Base-by-base conservation (phyloP, 768 basidiomycete genomes). In the Daedaleopsis sinensis region DNA sequence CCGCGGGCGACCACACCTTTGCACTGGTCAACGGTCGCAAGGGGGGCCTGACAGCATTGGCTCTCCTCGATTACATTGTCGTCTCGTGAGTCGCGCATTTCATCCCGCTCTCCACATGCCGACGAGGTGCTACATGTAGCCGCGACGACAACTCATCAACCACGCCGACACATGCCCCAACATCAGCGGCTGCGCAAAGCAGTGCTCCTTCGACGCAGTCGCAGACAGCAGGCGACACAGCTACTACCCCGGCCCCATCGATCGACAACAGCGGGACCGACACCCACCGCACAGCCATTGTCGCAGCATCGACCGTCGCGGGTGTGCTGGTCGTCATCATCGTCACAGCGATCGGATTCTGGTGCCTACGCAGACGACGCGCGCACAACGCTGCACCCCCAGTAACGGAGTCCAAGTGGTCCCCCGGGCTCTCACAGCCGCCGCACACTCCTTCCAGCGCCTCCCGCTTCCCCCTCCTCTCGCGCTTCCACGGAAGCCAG, bases 11-110 rank as follows among this genome's bases (percentile, higher is more conserved):
- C 3, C 78, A 79, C 59, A 72, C 62, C 11, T 66, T 79, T 19
- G 68, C 66, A 4, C 63, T 80, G 13, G 71, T 71, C 21, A 78
- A 74, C 52, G 76, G 77, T 15, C 67, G 70, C 49, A 46, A 61
- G 19, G 67, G 64, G 49, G 74, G 74, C 8, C 46, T 38, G 38
- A 66, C 63, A 8, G 73, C 77, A 3, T 58, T 73, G 1, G 52
- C 76, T 1, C 57, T 78, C 18, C 65, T 81, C 5, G 79, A 80
- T 64, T 70, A 71, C 35, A 72, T 80, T 53, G 63, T 77, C 19
- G 80, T 79, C 62, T 68, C 74, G 78, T 78, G 39, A 56, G 61
- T 61, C 37, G 18, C 10, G 39, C 18, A 18, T 13, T 42, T 18
- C 3, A 10, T 13, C 13, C 39, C 18, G 11, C 10, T 42, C 39